A percentile compares a stretch with the other conserved stretches of the same genome.
Conservation (phyloP, 1,139 yeast species). For the Tardiomyces digboiensis region DNA sequence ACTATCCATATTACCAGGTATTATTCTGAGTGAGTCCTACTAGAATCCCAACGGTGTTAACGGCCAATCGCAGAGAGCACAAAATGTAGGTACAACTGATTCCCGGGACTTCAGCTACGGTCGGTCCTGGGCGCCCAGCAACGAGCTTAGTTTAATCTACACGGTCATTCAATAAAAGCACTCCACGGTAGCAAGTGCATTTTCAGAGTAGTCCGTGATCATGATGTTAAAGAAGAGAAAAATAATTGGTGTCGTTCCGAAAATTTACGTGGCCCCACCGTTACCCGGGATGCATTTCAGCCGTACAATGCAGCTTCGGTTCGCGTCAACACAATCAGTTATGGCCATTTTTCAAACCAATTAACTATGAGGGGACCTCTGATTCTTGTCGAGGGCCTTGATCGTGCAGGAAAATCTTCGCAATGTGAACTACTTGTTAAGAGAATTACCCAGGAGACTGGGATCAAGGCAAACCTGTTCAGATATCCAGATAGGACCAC, state of each 20-base stretch:
- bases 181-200: background rate
- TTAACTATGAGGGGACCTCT: slow-evolving; percentile 52
- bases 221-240: slow-evolving; percentile 10
- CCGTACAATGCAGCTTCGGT: background rate
- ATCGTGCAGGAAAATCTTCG: slow-evolving; percentile 91
- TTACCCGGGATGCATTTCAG: background rate
- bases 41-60: background rate
- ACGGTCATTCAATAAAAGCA: background rate
- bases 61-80: background rate
- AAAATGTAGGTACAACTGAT: slow-evolving; percentile 25
- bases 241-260: background rate
- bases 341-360: too few relatives aligned
- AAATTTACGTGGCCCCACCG: background rate
- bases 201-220: slow-evolving; percentile 7
- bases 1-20: too few relatives aligned
- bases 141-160: slow-evolving; percentile 16
- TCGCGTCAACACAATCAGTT: too few relatives aligned
- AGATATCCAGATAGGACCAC: slow-evolving; percentile 90
- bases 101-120: slow-evolving; percentile 23
- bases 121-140: slow-evolving; percentile 30
- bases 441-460: slow-evolving; percentile 23
- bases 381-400: slow-evolving; percentile 86
- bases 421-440: slow-evolving; percentile 50
- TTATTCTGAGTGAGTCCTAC: too few relatives aligned
- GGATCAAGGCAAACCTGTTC: slow-evolving; percentile 35